Evolutionary conservation across 2,329 filamentous ascomycete genomes (phyloP).

Genomic region (Hypoxylon sp.): DNA sequence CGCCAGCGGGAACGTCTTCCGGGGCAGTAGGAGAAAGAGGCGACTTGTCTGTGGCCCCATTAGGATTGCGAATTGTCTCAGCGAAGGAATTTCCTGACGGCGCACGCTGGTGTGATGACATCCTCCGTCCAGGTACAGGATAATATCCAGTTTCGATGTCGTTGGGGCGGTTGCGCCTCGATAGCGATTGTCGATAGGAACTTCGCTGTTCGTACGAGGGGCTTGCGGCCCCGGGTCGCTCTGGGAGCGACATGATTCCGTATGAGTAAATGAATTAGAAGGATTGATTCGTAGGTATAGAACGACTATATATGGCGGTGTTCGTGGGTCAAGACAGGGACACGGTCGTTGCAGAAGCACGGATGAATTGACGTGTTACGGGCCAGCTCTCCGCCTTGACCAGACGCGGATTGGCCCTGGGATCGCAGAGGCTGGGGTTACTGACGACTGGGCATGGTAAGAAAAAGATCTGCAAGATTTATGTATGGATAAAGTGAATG

Average conservation of each 20-base stretch:
- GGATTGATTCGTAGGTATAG: constrained; percentile 20
- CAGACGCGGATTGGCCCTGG: constrained; percentile 29
- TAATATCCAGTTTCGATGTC: constrained; percentile 77
- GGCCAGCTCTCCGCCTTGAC: constrained; percentile 40
- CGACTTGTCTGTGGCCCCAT: constrained; percentile 68
- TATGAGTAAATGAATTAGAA: constrained; percentile 36
- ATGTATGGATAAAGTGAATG: constrained; percentile 23
- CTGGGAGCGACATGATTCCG: constrained; percentile 73
- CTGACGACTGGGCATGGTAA: constrained; percentile 33
- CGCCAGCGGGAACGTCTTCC: constrained; percentile 52
- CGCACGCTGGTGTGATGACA: constrained; percentile 67
- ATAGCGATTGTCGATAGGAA: constrained; percentile 77
- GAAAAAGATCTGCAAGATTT: constrained; percentile 33
- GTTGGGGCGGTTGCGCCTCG: constrained; percentile 74
- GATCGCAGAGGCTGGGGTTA: constrained; percentile 27
- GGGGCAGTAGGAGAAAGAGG: constrained; percentile 67
- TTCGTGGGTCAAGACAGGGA: constrained; percentile 17
- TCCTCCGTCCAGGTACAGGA: constrained; percentile 57
- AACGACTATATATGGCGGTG: constrained; percentile 30
- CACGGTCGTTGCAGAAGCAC: constrained; percentile 27
- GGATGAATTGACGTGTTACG: constrained; percentile 25
- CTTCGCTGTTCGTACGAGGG: constrained; percentile 73
- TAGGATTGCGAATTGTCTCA: constrained; percentile 70
- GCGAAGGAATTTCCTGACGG: constrained; percentile 71
- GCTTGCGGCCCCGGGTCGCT: constrained; percentile 73